Evolutionary conservation across 495 filamentous ascomycete species (phyloP).

Genomic region (Thermochaetoides thermophila): DNA sequence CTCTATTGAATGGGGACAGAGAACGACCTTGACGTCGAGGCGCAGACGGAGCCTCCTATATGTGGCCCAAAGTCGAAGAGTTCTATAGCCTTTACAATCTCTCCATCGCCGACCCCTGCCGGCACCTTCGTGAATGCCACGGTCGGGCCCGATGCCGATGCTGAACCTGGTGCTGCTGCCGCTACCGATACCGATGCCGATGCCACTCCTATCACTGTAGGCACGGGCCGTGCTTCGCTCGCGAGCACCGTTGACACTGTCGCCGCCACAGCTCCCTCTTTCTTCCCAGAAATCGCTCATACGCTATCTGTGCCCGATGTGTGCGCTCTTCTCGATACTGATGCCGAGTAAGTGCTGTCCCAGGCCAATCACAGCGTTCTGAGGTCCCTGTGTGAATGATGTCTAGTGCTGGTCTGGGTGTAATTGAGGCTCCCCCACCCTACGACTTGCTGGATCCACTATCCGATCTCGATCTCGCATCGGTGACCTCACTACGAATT

Average conservation of each 20-base stretch:
- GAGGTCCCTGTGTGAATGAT: too few relatives aligned
- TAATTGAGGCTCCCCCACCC: too few relatives aligned
- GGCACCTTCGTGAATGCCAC: constrained; percentile 3
- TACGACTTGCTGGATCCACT: too few relatives aligned
- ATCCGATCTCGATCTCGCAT: neutral
- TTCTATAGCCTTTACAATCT: constrained; percentile 16
- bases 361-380: too few relatives aligned
- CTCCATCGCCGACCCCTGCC: constrained; percentile 14
- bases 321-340: constrained; percentile 12
- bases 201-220: too few relatives aligned
- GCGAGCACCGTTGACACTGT: constrained; percentile 5
- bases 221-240: constrained; percentile 3
- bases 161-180: constrained; percentile 1
- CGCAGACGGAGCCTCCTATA: constrained; percentile 38
- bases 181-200: neutral
- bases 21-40: constrained; percentile 31
- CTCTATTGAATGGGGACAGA: constrained; percentile 33
- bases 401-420: too few relatives aligned
- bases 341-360: constrained; percentile 10
- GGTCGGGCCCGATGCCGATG: constrained; percentile 3
- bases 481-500: neutral
- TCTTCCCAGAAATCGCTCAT: constrained; percentile 14
- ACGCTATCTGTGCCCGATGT: constrained; percentile 16
- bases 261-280: constrained; percentile 1
- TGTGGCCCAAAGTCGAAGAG: constrained; percentile 25